Evolutionary conservation across 805 yeast genomes (phyloP).

Genomic region (Metschnikowia proteae): DNA sequence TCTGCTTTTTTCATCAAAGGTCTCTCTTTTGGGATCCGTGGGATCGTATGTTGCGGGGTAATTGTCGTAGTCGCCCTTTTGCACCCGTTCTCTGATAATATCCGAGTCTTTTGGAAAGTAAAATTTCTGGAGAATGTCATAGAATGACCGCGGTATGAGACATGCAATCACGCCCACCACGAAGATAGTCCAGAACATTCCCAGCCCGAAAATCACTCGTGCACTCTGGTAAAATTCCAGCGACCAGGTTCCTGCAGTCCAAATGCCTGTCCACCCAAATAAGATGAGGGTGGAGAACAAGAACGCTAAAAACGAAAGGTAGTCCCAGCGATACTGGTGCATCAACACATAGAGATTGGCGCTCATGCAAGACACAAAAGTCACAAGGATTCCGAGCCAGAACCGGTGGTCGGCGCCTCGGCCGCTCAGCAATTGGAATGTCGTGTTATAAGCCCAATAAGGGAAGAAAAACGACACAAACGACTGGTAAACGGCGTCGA

Average conservation of each 20-base stretch:
- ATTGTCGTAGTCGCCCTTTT: slow-evolving; percentile 60
- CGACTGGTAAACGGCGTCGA: slow-evolving; percentile 71
- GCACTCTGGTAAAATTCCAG: slow-evolving; percentile 62
- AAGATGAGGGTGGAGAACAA: slow-evolving; percentile 56
- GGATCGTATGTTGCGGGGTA: slow-evolving; percentile 74
- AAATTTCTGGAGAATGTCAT: slow-evolving; percentile 51
- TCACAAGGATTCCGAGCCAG: slow-evolving; percentile 65
- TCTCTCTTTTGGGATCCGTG: slow-evolving; percentile 65
- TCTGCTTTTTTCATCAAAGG: slow-evolving; percentile 3
- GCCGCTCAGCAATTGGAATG: slow-evolving; percentile 48
- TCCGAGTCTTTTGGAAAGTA: slow-evolving; percentile 66
- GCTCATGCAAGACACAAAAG: slow-evolving; percentile 61
- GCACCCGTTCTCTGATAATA: slow-evolving; percentile 67
- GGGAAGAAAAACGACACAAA: slow-evolving; percentile 66
- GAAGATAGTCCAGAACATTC: slow-evolving; percentile 64
- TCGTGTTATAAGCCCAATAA: slow-evolving; percentile 48
- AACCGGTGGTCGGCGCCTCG: slow-evolving; percentile 66
- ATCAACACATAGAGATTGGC: slow-evolving; percentile 63
- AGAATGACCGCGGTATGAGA: slow-evolving; percentile 62
- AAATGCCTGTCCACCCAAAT: slow-evolving; percentile 76
- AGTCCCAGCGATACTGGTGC: slow-evolving; percentile 80
- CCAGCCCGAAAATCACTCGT: slow-evolving; percentile 52
- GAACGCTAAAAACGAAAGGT: slow-evolving; percentile 57
- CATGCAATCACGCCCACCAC: slow-evolving; percentile 63
- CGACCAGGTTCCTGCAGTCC: slow-evolving; percentile 56